These are phyloP conservation scores for Telopea speciosissima DNA, from an alignment of 177 flowering plant species.

Conservation along the genomic window DNA sequence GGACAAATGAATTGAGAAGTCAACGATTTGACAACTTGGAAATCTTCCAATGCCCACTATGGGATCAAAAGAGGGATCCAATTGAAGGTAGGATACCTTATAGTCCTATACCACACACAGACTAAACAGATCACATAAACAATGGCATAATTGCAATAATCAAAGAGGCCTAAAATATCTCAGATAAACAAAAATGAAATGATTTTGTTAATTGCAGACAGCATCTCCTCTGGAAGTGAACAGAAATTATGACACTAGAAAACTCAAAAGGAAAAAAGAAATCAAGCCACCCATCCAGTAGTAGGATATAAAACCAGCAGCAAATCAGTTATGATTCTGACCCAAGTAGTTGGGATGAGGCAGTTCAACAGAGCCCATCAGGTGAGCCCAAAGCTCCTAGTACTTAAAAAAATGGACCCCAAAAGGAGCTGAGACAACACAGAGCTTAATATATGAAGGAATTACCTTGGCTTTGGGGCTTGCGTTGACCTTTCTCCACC, in stretches of 20 bases:
- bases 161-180: neutral
- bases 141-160: neutral
- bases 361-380: no score
- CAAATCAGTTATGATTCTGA: neutral
- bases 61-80: no score
- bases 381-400: neutral
- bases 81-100: neutral
- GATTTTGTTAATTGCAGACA: neutral
- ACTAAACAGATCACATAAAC: neutral
- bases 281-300: neutral
- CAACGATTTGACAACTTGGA: no score
- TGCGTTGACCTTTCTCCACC: constrained; percentile 48
- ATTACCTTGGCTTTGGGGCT: constrained; percentile 60
- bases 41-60: no score
- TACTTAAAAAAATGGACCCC: no score
- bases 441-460: constrained; percentile 1
- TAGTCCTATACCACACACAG: neutral
- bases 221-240: neutral
- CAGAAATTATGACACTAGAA: neutral
- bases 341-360: no score
- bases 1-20: no score
- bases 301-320: neutral
- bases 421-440: neutral
- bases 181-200: neutral
- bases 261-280: neutral